Conservation (phyloP, 257 asterid species). For the Solanum sejunctum region DNA sequence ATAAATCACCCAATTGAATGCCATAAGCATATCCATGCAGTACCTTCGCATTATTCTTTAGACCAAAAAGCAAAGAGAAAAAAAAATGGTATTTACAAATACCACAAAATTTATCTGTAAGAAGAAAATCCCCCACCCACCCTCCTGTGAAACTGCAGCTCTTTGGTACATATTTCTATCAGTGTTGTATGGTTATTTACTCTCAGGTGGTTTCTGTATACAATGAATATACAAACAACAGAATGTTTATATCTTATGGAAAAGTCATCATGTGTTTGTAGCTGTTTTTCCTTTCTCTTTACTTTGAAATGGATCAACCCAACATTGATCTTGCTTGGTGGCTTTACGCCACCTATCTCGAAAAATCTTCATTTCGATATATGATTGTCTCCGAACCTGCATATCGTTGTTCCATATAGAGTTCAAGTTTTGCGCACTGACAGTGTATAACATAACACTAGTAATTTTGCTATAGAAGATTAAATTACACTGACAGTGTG, state of each 20-base stretch:
- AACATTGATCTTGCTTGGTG: slow-evolving; percentile 46
- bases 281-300: background rate
- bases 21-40: background rate
- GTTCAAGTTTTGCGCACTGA: background rate
- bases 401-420: background rate
- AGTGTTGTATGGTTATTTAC: slow-evolving; percentile 4
- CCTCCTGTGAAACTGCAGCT: background rate
- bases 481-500: background rate
- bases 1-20: background rate
- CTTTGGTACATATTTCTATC: background rate
- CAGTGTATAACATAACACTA: background rate
- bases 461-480: background rate
- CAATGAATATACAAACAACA: background rate
- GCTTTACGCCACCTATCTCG: slow-evolving; percentile 54
- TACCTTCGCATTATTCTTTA: background rate
- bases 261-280: background rate
- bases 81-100: background rate
- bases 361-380: slow-evolving; percentile 49
- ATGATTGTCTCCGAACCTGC: slow-evolving; percentile 57
- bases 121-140: background rate
- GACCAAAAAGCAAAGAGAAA: background rate
- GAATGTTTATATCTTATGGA: background rate
- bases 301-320: slow-evolving; percentile 52
- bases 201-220: background rate
- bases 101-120: background rate